A percentile compares a stretch with the other conserved stretches of the same genome.
phyloP scores from a whole-genome alignment of 495 filamentous ascomycete genomes.

The Penicillium roqueforti region DNA sequence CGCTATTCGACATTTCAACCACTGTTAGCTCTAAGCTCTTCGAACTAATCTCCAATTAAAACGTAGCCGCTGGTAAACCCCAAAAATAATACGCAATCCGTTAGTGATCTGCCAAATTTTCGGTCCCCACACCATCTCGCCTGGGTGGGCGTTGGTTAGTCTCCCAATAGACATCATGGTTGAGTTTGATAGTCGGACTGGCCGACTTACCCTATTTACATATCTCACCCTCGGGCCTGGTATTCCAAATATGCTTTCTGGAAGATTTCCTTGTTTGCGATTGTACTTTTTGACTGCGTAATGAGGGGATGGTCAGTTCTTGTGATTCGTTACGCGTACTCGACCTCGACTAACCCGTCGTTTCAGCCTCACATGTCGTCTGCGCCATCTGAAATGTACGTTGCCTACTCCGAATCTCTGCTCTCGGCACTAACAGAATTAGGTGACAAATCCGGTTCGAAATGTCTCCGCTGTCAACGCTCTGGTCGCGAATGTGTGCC shows the following conservation, averaged over 20 bases:
- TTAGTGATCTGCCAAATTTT: slow-evolving; percentile 17
- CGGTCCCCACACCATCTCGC: slow-evolving; percentile 7
- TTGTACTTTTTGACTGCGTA: slow-evolving; percentile 25
- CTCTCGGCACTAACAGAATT: background rate
- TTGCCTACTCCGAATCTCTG: no score
- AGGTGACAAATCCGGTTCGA: slow-evolving; percentile 42
- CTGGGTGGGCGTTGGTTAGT: background rate
- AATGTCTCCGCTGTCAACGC: slow-evolving; percentile 42
- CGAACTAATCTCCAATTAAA: slow-evolving; percentile 22
- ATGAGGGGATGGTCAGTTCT: slow-evolving; percentile 46
- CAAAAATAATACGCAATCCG: slow-evolving; percentile 12
- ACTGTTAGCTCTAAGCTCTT: slow-evolving; percentile 1
- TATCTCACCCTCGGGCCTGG: slow-evolving; percentile 19
- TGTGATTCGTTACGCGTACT: background rate
- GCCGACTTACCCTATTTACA: slow-evolving; percentile 9
- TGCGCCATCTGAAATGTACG: slow-evolving; percentile 48
- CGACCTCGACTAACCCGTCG: slow-evolving; percentile 3
- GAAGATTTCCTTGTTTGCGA: slow-evolving; percentile 22
- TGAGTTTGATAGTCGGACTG: slow-evolving; percentile 2
- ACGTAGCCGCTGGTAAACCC: slow-evolving; percentile 11
- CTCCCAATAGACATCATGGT: slow-evolving; percentile 3
- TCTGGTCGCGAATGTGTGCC: slow-evolving; percentile 42
- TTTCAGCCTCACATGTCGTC: slow-evolving; percentile 42
- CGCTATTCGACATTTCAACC: background rate
- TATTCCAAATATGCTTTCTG: slow-evolving; percentile 25